Evolutionary conservation across 2,329 filamentous ascomycete genomes (phyloP), one percentile per base, ranked within the genome.

Genomic region (Coniochaeta sp.): DNA sequence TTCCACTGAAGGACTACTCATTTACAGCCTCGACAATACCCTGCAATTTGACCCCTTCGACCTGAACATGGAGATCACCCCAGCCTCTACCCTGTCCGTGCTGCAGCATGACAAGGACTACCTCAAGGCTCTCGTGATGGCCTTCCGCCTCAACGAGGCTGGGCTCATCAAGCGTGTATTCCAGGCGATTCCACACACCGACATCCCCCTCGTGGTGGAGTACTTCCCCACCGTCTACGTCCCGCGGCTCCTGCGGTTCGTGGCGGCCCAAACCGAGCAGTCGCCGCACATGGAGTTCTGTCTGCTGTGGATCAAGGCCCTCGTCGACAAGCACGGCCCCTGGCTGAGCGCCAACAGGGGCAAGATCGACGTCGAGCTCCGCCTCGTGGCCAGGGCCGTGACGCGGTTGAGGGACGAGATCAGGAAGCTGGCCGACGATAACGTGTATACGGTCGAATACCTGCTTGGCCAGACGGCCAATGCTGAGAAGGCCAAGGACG

Each of bases 221-320:
- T 85, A 89, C 34, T 77, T 97, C 40, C 95, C 95, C 1, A 82
- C 84, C 0, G 89, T 97, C 30, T 99, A 99, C 73, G 86, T 99
- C 6, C 85, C 89, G 30, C 86, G 91, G 3, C 79, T 98, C 14
- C 80, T 99, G 57, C 89, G 91, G 54, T 96, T 96, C 65, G 89
- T 98, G 7, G 92, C 92, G 2, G 83, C 89, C 10, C 90, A 96
- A 69, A 90, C 91, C 1, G 93, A 98, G 68, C 87, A 93, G 70
- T 93, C 89, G 1, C 93, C 93, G 1, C 93, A 97, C 77, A 83
- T 99, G 4, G 95, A 99, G 75, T 96, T 98, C 75, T 96, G 95
- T 68, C 78, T 99, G 52, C 77, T 93, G 9, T 99, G 95, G 95
- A 89, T 97, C 69, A 90, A 95, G 73, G 86, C 90, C 1, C 76